Percentiles rank a stretch among this genome's conserved stretches.
These are phyloP conservation scores for Lodderomyces margitis DNA, from an alignment of 1,139 yeast species.

Conservation along the genomic window DNA sequence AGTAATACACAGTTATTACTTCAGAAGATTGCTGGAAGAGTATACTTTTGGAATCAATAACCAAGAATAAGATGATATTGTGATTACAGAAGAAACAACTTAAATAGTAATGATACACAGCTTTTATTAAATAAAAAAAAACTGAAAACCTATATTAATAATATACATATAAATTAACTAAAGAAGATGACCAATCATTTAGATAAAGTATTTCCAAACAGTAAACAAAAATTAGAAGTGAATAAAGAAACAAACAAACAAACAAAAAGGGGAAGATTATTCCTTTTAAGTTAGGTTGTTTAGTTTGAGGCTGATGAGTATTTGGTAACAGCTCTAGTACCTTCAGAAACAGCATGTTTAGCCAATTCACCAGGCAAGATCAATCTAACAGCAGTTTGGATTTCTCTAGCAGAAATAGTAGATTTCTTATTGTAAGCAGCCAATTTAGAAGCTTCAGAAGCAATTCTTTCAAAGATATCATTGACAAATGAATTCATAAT, in stretches of 20 bases:
- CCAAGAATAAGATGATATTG: too few relatives aligned
- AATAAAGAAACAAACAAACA: too few relatives aligned
- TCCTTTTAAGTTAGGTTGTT: too few relatives aligned
- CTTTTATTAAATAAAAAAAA: background rate
- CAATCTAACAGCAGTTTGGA: slow-evolving; percentile 98
- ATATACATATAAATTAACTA: slow-evolving; percentile 10
- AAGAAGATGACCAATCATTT: slow-evolving; percentile 14
- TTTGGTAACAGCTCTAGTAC: slow-evolving; percentile 99
- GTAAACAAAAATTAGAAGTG: slow-evolving; percentile 6
- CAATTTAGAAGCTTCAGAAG: slow-evolving; percentile 97
- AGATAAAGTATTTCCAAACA: background rate
- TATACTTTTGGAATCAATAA: too few relatives aligned
- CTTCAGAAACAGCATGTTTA: slow-evolving; percentile 98
- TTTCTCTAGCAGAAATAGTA: slow-evolving; percentile 98
- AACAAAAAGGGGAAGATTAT: background rate
- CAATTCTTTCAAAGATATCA: slow-evolving; percentile 93
- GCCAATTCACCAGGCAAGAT: slow-evolving; percentile 99
- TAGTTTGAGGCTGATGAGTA: slow-evolving; percentile 82
- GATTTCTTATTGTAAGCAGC: slow-evolving; percentile 99
- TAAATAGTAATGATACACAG: too few relatives aligned
- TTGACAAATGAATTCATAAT: slow-evolving; percentile 98
- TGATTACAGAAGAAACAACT: too few relatives aligned
- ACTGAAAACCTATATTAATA: too few relatives aligned
- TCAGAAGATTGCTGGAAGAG: too few relatives aligned
- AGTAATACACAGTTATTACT: too few relatives aligned